Evolutionary conservation across 192 early-diverging fungal genomes (phyloP), one percentile per base, ranked within the genome.

Genomic region (Podila epigama): DNA sequence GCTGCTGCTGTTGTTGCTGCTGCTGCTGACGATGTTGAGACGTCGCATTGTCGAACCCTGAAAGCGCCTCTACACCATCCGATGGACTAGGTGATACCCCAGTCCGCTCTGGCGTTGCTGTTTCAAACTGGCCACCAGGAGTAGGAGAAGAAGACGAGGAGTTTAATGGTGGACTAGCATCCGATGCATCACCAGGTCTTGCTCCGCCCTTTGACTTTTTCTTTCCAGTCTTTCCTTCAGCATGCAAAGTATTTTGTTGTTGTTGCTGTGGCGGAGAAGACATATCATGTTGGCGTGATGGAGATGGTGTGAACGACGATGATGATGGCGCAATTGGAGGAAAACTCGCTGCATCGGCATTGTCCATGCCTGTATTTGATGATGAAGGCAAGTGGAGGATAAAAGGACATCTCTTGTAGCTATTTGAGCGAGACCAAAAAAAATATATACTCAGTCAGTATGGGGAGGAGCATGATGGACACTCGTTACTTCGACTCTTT

Each of bases 371-470:
- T 60, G 62, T 32, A n/a, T n/a, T 1, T 1, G 32, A 52, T 39
- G 37, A 25, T n/a, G 63, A 63, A 0, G 84, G 66, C 31, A 85
- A 68, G 25, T 83, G 52, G 15, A 88, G 35, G 36, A 81, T 55
- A 55, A 81, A 88, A 8, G 87, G 87, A 50, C 87, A 88, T 55
- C 85, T 64, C 41, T 88, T 88, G 42, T 86, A 88, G 51, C 86
- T 86, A 69, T 35, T n/a, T n/a, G n/a, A 29, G 37, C 1, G 37
- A 11, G 12, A n/a, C n/a, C 0, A 28, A 61, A 22, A 5, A 34
- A 25, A 22, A 13, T 59, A 32, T 7, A 37, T 63, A 59, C 3
- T 13, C 36, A 31, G 10, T 36, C 5, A 59, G 34, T 15, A 66
- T 66, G 2, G 1, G 33, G n/a, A n/a, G n/a, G n/a, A n/a, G n/a